Evolutionary conservation across 2,329 filamentous ascomycete genomes (phyloP), one percentile per base, ranked within the genome.

Genomic region (Trichoderma asperellum): DNA sequence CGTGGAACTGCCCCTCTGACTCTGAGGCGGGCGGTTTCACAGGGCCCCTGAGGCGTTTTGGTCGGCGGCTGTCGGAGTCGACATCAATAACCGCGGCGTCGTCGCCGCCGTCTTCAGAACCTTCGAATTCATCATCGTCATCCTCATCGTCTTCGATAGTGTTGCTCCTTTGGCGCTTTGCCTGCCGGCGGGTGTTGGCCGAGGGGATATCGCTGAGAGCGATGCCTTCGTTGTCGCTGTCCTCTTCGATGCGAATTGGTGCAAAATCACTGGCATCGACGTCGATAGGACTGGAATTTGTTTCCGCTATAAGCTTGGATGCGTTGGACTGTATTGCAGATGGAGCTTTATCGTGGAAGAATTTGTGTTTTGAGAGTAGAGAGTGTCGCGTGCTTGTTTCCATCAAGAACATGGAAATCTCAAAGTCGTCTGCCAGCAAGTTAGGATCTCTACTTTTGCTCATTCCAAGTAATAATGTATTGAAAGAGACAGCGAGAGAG

Each of bases 401-500:
- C 57, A 92, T 96, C 73, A 99, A 84, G 81, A 97, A 98, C 73
- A 99, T 92, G 47, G 94, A 92, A 16, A 97, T 93, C 77, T 98
- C 94, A 77, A 97, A 99, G 74, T 97, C 95, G 79, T 97, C 95
- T 96, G 74, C 67, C 71, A 34, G 56, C 63, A 11, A 40, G 68
- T 77, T 60, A 78, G 74, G 40, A 27, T 29, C 27, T 21, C 32
- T 32, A 32, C 14, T 37, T 61, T 49, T n/a, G 8, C 11, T 8
- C 52, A 24, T 18, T 24, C 2, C 21, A 40, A 8, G 27, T 6
- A 14, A 24, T 29, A n/a, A 4, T 18, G 27, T 27, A n/a, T 55
- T 3, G 8, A n/a, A 16, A 43, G 40, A 10, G 29, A 37, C 16
- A n/a, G 14, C 27, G 16, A 16, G n/a, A 24, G 14, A 35, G 16